Evolutionary conservation across 2,329 filamentous ascomycete species (phyloP), one percentile per base, ranked within the genome.

Genomic region (Arthrobotrys musiformis): DNA sequence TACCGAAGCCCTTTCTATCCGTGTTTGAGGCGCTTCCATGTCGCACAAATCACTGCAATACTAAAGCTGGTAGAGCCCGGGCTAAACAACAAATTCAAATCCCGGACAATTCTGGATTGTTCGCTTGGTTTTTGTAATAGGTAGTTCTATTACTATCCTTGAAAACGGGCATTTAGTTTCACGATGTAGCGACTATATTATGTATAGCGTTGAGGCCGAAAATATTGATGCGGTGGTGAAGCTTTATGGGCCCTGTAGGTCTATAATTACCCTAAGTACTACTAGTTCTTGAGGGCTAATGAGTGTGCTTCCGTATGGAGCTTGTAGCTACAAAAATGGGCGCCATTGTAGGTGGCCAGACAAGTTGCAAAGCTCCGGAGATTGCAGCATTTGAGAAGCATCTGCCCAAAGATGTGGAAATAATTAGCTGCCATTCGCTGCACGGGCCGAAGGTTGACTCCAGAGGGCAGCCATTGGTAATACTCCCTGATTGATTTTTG

Each of bases 131-230:
- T 30, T 9, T 46, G 22, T 50, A 81, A 63, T 44, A 60, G 74
- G 68, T 86, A 77, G 73, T 22, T 35, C 66, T 4, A 62, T 99
- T 86, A 90, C 92, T 84, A 95, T 99, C 82, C 90, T 94, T 83
- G 90, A 89, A 84, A 97, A 97, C 88, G 96, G 96, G 81, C 94
- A 98, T 86, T 88, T 94, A 84, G 95, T 99, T 81, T 97, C 95
- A 81, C 90, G 95, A 85, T 90, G 91, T 84, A 97, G 94, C 90
- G 94, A 98, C 87, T 98, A 94, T 84, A 97, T 97, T 85, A 93
- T 99, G 83, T 99, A 99, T 88, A 97, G 92, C 85, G 95, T 99
- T 84, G 94, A 98, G 85, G 95, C 95, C 78, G 93, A 93, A 81
- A 89, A 91, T 80, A 97, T 99, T 84, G 92, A 93, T 83, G 88